Percentiles rank a stretch among this genome's conserved stretches.
Evolutionary conservation across 2,329 filamentous ascomycete genomes (phyloP).

Genomic region (Fusarium citri): DNA sequence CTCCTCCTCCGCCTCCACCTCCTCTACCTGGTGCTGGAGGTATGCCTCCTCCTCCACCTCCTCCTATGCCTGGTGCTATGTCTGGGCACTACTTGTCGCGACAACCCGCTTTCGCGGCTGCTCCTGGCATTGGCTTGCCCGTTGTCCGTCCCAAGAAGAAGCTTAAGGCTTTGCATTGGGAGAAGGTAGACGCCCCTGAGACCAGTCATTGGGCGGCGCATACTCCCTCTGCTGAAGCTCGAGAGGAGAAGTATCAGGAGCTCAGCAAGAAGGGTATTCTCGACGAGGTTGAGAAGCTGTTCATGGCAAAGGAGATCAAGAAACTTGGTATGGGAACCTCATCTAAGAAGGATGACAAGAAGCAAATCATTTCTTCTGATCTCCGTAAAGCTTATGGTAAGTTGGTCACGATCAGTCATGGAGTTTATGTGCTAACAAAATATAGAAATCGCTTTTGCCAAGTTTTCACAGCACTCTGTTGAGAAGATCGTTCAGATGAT

Average conservation of each 20-base stretch:
- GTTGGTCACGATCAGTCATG: constrained; percentile 33
- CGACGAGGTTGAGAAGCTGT: constrained; percentile 97
- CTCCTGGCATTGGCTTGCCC: constrained; percentile 74
- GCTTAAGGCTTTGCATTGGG: constrained; percentile 99
- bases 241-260: constrained; percentile 96
- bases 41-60: constrained; percentile 66
- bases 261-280: constrained; percentile 94
- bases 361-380: constrained; percentile 93
- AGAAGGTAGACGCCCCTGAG: constrained; percentile 93
- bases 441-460: constrained; percentile 87
- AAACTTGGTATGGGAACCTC: constrained; percentile 73
- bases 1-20: constrained; percentile 22
- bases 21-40: constrained; percentile 53
- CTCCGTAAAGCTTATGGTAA: constrained; percentile 86
- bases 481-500: constrained; percentile 93
- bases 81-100: constrained; percentile 82
- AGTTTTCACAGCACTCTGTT: constrained; percentile 85
- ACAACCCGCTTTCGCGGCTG: constrained; percentile 65
- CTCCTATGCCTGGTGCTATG: constrained; percentile 74
- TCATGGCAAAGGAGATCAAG: constrained; percentile 97
- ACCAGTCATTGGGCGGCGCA: constrained; percentile 94
- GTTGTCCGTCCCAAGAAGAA: constrained; percentile 97
- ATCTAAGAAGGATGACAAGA: constrained; percentile 92
- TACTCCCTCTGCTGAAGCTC: constrained; percentile 84
- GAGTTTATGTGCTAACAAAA: constrained; percentile 47